These are phyloP conservation scores for Eucalyptus sideroxylon DNA, from an alignment of 345 rosid species.

Conservation along the genomic window DNA sequence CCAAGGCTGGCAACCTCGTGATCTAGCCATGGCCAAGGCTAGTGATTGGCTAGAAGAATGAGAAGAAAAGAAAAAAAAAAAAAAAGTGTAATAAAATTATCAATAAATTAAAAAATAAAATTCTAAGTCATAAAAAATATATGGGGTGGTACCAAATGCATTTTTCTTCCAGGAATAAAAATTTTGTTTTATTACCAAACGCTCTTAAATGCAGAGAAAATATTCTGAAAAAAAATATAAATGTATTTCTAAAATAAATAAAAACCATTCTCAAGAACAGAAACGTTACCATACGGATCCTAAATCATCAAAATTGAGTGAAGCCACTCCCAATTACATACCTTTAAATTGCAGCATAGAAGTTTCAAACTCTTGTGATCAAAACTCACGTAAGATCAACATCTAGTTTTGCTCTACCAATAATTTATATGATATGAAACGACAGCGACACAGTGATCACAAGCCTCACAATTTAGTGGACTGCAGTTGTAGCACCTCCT, in stretches of 20 bases:
- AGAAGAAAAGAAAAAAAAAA: too few species aligned
- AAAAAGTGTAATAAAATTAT: too few species aligned
- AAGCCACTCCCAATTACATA: neutral
- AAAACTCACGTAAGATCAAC: neutral
- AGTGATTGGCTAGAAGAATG: accelerated
- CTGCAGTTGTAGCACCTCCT: neutral
- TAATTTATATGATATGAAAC: neutral
- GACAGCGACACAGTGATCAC: neutral
- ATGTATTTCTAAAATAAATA: accelerated
- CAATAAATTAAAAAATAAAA: too few species aligned
- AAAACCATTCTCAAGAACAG: accelerated
- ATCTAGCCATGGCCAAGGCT: too few species aligned
- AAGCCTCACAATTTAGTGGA: neutral
- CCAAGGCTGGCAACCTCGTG: accelerated
- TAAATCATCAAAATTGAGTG: too few species aligned
- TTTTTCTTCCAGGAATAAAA: accelerated
- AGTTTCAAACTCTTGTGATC: neutral
- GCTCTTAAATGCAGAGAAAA: accelerated
- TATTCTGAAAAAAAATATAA: accelerated
- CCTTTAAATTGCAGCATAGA: neutral
- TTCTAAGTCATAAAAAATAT: too few species aligned
- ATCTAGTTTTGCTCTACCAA: neutral
- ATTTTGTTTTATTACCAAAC: too few species aligned
- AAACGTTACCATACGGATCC: accelerated
- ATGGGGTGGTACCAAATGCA: too few species aligned